Percentiles rank a stretch among this genome's conserved stretches.
Evolutionary conservation across 2,329 filamentous ascomycete genomes (phyloP).

Genomic region (Ceratocystis harringtonii): DNA sequence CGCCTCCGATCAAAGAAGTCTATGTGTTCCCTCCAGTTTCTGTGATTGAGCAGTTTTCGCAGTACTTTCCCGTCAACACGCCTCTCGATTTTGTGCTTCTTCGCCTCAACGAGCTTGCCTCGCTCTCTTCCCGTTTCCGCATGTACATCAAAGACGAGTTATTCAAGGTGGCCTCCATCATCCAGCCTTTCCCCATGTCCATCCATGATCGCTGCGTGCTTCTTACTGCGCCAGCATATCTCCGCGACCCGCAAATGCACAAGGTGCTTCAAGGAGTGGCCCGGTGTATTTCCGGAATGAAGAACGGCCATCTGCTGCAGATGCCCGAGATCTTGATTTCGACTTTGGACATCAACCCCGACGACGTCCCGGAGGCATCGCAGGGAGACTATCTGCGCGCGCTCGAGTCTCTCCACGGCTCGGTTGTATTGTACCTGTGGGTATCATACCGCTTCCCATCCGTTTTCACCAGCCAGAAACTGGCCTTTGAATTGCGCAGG

Average conservation of each 20-base stretch:
- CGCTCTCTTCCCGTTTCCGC: slow-evolving; percentile 50
- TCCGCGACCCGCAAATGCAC: slow-evolving; percentile 35
- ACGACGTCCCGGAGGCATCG: slow-evolving; percentile 24
- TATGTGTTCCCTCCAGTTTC: slow-evolving; percentile 58
- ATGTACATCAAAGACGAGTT: slow-evolving; percentile 44
- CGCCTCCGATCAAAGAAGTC: slow-evolving; percentile 52
- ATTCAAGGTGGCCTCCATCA: slow-evolving; percentile 53
- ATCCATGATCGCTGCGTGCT: slow-evolving; percentile 46
- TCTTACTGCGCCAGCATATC: slow-evolving; percentile 51
- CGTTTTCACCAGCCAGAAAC: slow-evolving; percentile 56
- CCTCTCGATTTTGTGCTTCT: slow-evolving; percentile 72
- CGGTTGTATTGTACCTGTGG: slow-evolving; percentile 80
- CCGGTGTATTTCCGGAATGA: slow-evolving; percentile 50
- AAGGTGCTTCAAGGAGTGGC: slow-evolving; percentile 50
- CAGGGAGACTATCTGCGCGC: slow-evolving; percentile 44
- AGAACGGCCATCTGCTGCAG: slow-evolving; percentile 53
- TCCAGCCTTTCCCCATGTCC: slow-evolving; percentile 56
- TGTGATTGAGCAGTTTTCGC: slow-evolving; percentile 60
- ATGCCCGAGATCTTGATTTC: slow-evolving; percentile 58
- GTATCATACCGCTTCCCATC: slow-evolving; percentile 77
- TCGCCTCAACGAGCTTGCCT: slow-evolving; percentile 55
- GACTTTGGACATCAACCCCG: slow-evolving; percentile 49
- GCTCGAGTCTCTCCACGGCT: slow-evolving; percentile 67
- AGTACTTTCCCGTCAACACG: slow-evolving; percentile 65
- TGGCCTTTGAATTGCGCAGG: slow-evolving; percentile 66